Conservation (phyloP, 805 yeast genomes). For the Yamadazyma nakazawae region DNA sequence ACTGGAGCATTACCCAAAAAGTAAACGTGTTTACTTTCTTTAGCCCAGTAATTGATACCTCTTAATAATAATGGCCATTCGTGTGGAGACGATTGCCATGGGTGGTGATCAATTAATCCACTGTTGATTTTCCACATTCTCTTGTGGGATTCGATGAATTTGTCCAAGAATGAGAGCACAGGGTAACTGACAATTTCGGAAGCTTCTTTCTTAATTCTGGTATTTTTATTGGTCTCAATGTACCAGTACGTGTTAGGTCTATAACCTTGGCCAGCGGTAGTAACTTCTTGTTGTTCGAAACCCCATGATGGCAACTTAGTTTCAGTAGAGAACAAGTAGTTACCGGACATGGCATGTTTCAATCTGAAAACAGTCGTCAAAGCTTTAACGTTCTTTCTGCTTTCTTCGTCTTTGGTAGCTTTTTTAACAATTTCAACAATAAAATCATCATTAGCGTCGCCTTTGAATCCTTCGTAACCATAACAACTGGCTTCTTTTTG, state of each 20-base stretch:
- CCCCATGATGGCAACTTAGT: slow-evolving; percentile 81
- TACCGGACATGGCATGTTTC: slow-evolving; percentile 76
- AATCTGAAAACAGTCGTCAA: slow-evolving; percentile 68
- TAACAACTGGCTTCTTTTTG: slow-evolving; percentile 78
- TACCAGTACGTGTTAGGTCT: slow-evolving; percentile 65
- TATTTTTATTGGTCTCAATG: slow-evolving; percentile 65
- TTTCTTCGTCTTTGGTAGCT: slow-evolving; percentile 46
- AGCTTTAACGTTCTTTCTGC: slow-evolving; percentile 58
- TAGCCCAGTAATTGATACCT: slow-evolving; percentile 81
- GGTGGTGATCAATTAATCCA: slow-evolving; percentile 65
- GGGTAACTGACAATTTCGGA: slow-evolving; percentile 44
- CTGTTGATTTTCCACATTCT: slow-evolving; percentile 77
- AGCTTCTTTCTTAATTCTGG: slow-evolving; percentile 31
- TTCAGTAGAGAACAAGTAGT: slow-evolving; percentile 73
- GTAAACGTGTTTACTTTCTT: slow-evolving; percentile 59
- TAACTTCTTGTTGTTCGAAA: slow-evolving; percentile 79
- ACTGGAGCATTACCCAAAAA: slow-evolving; percentile 74
- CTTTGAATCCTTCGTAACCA: slow-evolving; percentile 72
- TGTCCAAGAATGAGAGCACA: slow-evolving; percentile 50
- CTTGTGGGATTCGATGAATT: slow-evolving; percentile 62
- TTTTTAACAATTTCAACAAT: slow-evolving; percentile 66
- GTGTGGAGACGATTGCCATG: slow-evolving; percentile 67
- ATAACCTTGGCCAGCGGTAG: slow-evolving; percentile 71
- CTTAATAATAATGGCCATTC: slow-evolving; percentile 73
- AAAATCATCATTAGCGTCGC: slow-evolving; percentile 85